Evolutionary conservation across 108 stramenopile genomes (phyloP).

Genomic region (Aurantiochytrium sp.): DNA sequence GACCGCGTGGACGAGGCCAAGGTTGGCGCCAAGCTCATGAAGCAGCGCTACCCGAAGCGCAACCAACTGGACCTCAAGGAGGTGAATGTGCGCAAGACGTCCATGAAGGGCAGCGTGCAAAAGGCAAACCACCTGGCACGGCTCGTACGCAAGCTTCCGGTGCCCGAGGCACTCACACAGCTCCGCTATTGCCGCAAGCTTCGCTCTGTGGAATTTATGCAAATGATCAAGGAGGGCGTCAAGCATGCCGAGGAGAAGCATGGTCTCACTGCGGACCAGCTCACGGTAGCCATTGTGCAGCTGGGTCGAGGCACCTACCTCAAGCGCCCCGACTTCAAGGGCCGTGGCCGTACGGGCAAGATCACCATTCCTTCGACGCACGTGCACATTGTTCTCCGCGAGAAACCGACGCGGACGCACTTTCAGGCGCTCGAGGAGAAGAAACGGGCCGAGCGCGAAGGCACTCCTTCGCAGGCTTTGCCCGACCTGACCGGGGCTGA

Average conservation of each 20-base stretch:
- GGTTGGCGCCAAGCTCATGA: not conserved
- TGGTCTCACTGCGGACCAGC: not conserved
- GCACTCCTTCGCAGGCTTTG: too few relatives aligned
- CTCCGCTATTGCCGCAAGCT: not conserved
- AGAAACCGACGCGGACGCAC: not conserved
- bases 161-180: not conserved
- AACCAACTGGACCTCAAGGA: not conserved
- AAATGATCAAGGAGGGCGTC: conserved; percentile 8
- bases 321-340: not conserved
- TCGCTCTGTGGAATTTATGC: not conserved
- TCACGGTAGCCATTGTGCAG: not conserved
- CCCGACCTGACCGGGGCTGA: too few relatives aligned
- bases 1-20: too few relatives aligned
- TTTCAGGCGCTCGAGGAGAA: not conserved
- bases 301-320: not conserved
- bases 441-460: too few relatives aligned
- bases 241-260: conserved; percentile 10
- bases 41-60: not conserved
- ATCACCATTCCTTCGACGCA: not conserved
- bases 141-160: not conserved
- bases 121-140: not conserved
- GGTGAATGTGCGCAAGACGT: not conserved
- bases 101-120: not conserved
- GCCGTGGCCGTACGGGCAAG: not conserved
- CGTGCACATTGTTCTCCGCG: not conserved